Evolutionary conservation across 768 basidiomycete genomes (phyloP).

Genomic region (Chalciporus pseudorubinellus): DNA sequence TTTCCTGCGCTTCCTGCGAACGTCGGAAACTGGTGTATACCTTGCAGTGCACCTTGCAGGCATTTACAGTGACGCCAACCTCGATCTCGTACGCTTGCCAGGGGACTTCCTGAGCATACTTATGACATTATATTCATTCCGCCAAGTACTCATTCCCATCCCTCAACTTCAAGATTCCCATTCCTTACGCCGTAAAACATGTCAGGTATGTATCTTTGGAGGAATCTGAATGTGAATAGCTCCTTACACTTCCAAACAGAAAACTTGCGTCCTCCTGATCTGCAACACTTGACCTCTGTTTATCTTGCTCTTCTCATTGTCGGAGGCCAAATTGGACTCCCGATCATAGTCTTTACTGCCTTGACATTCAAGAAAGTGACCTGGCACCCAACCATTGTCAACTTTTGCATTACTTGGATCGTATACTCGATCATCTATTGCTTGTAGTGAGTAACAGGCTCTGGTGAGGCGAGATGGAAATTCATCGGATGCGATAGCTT

Average conservation of each 20-base stretch:
- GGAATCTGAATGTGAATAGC: not conserved
- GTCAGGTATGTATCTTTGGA: constrained; percentile 13
- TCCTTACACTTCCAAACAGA: constrained; percentile 6
- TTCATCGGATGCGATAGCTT: constrained; percentile 27
- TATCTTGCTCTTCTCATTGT: constrained; percentile 48
- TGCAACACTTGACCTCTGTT: constrained; percentile 32
- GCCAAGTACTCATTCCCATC: not conserved
- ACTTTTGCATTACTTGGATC: constrained; percentile 57
- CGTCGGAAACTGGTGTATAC: constrained; percentile 4
- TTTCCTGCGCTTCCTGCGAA: not conserved
- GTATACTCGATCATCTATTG: constrained; percentile 52
- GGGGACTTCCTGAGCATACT: not conserved
- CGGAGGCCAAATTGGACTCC: constrained; percentile 54
- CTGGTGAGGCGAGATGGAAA: not conserved
- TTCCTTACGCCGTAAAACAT: not conserved
- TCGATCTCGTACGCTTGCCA: not conserved
- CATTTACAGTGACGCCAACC: not conserved
- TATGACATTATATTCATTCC: not conserved
- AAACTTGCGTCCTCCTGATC: constrained; percentile 14
- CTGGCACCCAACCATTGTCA: constrained; percentile 52
- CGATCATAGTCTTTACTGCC: constrained; percentile 46
- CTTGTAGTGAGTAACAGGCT: constrained; percentile 43
- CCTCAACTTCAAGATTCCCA: not conserved
- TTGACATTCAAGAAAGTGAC: constrained; percentile 40
- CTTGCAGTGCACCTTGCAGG: constrained; percentile 8